Conservation (phyloP, 371 early-diverging fungal species). For the Mortierella sp. region DNA sequence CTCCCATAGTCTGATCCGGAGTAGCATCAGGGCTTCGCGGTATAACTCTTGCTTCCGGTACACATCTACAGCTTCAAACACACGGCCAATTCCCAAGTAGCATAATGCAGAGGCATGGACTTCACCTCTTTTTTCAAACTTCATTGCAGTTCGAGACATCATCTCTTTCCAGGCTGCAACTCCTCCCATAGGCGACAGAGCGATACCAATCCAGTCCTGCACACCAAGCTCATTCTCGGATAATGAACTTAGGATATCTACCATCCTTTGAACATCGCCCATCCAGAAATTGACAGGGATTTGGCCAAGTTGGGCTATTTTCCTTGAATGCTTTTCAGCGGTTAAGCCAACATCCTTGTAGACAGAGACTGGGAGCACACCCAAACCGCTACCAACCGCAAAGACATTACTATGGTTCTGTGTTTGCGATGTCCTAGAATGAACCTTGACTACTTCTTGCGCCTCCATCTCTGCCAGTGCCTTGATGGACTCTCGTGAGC, state of each 20-base stretch:
- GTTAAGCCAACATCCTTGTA: neutral
- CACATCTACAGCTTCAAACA: constrained; percentile 42
- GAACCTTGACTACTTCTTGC: constrained; percentile 14
- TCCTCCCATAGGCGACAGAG: constrained; percentile 51
- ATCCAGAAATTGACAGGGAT: constrained; percentile 50
- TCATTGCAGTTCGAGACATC: constrained; percentile 41
- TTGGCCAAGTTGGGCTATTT: constrained; percentile 22
- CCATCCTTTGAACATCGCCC: constrained; percentile 44
- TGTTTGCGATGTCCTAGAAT: neutral
- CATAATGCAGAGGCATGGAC: constrained; percentile 43
- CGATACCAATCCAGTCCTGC: constrained; percentile 54
- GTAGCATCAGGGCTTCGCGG: constrained; percentile 49
- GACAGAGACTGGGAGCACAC: constrained; percentile 17
- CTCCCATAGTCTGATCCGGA: constrained; percentile 44
- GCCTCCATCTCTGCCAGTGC: constrained; percentile 54
- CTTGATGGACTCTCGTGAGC: constrained; percentile 44
- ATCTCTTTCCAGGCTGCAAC: constrained; percentile 38
- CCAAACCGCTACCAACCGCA: constrained; percentile 31
- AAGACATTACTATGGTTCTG: constrained; percentile 24
- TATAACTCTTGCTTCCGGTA: constrained; percentile 28
- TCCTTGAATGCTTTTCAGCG: neutral
- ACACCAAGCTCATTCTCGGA: constrained; percentile 21
- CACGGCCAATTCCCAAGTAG: constrained; percentile 36
- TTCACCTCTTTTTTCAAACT: constrained; percentile 32
- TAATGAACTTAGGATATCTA: constrained; percentile 25